Conservation (phyloP, 176 grass and related monocot genomes). For the Luzula sylvatica region DNA sequence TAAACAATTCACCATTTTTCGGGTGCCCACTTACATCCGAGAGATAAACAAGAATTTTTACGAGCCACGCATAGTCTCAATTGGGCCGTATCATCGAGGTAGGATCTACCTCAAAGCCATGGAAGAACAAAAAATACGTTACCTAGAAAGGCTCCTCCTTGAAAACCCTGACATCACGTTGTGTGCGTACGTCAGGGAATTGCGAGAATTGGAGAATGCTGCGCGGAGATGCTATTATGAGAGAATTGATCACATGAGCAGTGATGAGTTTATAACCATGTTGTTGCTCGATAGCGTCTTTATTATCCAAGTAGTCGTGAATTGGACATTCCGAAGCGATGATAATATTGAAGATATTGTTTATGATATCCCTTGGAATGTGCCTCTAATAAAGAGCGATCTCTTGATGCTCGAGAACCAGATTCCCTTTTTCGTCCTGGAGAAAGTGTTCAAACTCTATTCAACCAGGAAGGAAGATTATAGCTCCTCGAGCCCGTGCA, state of each 20-base stretch:
- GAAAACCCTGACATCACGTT: neutral
- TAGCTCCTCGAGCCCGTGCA: neutral
- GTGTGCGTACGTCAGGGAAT: neutral
- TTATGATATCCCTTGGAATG: constrained; percentile 1
- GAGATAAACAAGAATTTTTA: constrained; percentile 6
- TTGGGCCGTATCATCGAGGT: constrained; percentile 1
- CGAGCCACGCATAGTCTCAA: constrained; percentile 14
- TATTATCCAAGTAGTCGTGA: constrained; percentile 11
- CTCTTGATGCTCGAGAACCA: constrained; percentile 20
- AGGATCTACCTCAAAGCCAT: constrained; percentile 1
- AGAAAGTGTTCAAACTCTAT: neutral
- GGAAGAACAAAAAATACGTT: constrained; percentile 9
- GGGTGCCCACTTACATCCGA: constrained; percentile 6
- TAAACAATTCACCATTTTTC: constrained; percentile 1
- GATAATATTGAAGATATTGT: constrained; percentile 13
- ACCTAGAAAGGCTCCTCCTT: neutral
- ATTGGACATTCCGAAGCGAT: neutral
- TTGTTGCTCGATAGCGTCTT: constrained; percentile 10
- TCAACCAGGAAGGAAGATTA: neutral
- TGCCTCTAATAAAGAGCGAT: constrained; percentile 19
- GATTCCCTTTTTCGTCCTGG: constrained; percentile 10
- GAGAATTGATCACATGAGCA: neutral
- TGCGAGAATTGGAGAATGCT: neutral
- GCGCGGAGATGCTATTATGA: constrained; percentile 12
- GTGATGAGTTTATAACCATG: constrained; percentile 6